Conservation (phyloP, 768 basidiomycete species). For the Boletus tomentosulus region DNA sequence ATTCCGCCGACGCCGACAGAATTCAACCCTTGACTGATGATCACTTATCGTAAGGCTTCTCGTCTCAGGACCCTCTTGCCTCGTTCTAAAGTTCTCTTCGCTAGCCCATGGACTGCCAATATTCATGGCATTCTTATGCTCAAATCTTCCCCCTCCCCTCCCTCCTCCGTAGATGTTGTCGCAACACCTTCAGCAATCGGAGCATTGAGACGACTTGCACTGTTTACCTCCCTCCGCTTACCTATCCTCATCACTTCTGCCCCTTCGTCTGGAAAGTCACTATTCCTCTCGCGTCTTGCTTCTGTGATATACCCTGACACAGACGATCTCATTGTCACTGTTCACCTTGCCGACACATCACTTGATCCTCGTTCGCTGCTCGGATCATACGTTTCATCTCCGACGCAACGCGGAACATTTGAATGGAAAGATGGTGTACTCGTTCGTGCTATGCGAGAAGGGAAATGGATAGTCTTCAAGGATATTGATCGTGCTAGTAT, state of each 20-base stretch:
- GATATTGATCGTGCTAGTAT: conserved; percentile 88
- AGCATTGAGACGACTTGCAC: conserved; percentile 59
- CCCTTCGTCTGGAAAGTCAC: conserved; percentile 85
- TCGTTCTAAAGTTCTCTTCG: conserved; percentile 12
- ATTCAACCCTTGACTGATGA: conserved; percentile 35
- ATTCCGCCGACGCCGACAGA: conserved; percentile 34
- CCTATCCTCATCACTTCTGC: conserved; percentile 83
- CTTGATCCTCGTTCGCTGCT: conserved; percentile 90
- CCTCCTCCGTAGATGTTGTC: conserved; percentile 44
- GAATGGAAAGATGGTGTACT: conserved; percentile 96
- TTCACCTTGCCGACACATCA: conserved; percentile 93
- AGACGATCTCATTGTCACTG: conserved; percentile 69
- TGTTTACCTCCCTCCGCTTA: conserved; percentile 60
- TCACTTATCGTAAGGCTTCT: conserved; percentile 51
- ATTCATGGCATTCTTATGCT: conserved; percentile 67
- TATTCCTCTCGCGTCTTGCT: conserved; percentile 76
- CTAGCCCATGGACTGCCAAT: conserved; percentile 54
- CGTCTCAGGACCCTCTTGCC: not conserved
- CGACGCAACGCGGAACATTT: conserved; percentile 78
- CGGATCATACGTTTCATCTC: conserved; percentile 89
- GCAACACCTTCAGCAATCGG: conserved; percentile 56
- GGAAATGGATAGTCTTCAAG: conserved; percentile 89
- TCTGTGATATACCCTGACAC: conserved; percentile 53
- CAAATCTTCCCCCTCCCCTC: conserved; percentile 36
- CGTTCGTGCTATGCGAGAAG: conserved; percentile 83